Percentiles rank a stretch among this genome's conserved stretches.
phyloP scores from a whole-genome alignment of 305 asterid species.

The Fraxinus platypoda region DNA sequence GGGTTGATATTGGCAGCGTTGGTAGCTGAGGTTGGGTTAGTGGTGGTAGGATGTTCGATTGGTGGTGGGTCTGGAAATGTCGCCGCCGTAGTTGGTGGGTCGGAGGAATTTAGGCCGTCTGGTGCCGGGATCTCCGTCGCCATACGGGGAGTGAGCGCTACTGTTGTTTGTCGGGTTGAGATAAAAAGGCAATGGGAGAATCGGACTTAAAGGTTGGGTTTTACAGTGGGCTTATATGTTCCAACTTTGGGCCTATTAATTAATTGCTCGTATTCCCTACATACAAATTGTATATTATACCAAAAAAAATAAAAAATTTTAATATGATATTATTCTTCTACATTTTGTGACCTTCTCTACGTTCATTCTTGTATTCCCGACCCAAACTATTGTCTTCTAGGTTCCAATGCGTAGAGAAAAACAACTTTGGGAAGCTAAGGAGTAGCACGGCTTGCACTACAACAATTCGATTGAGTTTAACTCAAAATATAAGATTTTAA shows the following conservation, averaged over 20 bases:
- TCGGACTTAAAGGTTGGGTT: background rate
- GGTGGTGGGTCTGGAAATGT: slow-evolving; percentile 6
- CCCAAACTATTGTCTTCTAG: background rate
- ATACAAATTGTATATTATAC: no score
- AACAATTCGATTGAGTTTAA: background rate
- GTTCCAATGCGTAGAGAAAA: background rate
- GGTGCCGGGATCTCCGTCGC: slow-evolving; percentile 59
- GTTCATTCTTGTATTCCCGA: background rate
- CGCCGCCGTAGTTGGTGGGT: slow-evolving; percentile 33
- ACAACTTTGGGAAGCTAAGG: background rate
- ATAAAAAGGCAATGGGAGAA: background rate
- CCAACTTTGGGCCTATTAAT: background rate
- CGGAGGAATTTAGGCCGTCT: slow-evolving; percentile 43
- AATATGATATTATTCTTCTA: background rate
- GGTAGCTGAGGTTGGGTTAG: no score
- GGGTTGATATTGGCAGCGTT: no score
- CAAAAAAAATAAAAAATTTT: no score
- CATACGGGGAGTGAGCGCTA: slow-evolving; percentile 28
- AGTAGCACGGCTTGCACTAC: background rate
- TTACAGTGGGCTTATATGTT: background rate
- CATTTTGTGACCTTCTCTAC: background rate
- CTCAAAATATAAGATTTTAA: background rate
- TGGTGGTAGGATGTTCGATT: no score
- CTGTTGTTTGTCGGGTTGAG: background rate
- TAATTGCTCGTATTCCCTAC: background rate